phyloP scores from a whole-genome alignment of 306 rosid species.

The Acacia confusa region DNA sequence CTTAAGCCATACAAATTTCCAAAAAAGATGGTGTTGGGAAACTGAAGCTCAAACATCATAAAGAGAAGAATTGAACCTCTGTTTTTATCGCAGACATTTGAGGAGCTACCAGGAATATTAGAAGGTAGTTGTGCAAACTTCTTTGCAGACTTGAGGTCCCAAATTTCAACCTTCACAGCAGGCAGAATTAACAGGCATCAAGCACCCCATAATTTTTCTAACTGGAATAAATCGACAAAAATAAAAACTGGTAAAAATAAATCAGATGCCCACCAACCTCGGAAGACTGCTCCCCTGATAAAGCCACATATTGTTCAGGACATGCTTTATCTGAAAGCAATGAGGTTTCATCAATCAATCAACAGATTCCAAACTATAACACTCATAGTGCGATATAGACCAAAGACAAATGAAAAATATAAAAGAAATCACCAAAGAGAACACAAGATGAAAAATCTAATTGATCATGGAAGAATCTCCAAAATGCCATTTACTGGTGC shows the following conservation, averaged over 20 bases:
- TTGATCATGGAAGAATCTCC: slow-evolving; percentile 26
- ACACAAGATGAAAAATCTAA: slow-evolving; percentile 9
- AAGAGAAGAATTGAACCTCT: slow-evolving; percentile 47
- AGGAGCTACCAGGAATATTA: slow-evolving; percentile 38
- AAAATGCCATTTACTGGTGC: slow-evolving; percentile 15
- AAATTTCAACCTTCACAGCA: slow-evolving; percentile 76
- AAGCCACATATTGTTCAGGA: slow-evolving; percentile 59
- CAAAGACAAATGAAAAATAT: slow-evolving; percentile 18
- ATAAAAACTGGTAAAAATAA: slow-evolving; percentile 26
- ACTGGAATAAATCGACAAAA: slow-evolving; percentile 10
- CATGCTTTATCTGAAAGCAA: slow-evolving; percentile 37
- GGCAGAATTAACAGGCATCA: slow-evolving; percentile 29
- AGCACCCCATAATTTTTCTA: not conserved
- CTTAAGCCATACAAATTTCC: not conserved
- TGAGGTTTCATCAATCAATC: slow-evolving; percentile 28
- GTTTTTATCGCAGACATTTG: slow-evolving; percentile 46
- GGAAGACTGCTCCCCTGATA: slow-evolving; percentile 80
- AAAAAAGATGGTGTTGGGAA: slow-evolving; percentile 9
- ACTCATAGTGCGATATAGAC: not conserved
- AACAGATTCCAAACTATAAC: not conserved
- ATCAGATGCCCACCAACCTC: slow-evolving; percentile 49
- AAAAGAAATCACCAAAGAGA: slow-evolving; percentile 10
- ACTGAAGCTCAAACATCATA: slow-evolving; percentile 20
- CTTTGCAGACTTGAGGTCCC: slow-evolving; percentile 85
- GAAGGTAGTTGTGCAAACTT: slow-evolving; percentile 59